Evolutionary conservation across 1,139 yeast species (phyloP).

Genomic region (Torulaspora pretoriensis): DNA sequence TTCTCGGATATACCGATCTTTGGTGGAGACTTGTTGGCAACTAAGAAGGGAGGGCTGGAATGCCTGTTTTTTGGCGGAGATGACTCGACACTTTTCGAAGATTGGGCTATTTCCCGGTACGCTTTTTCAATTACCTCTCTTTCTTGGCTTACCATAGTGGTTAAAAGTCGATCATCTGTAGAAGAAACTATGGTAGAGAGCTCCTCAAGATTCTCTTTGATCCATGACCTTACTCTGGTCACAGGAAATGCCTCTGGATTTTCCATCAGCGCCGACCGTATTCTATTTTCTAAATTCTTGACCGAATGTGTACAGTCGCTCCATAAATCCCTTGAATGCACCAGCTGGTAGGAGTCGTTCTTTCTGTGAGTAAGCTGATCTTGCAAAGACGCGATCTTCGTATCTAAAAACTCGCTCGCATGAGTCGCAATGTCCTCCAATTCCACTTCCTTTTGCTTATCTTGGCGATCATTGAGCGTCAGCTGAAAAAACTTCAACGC

Average conservation of each 20-base stretch:
- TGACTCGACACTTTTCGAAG: not conserved
- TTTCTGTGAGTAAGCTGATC: slow-evolving; percentile 27
- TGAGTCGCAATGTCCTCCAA: slow-evolving; percentile 18
- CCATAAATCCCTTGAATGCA: slow-evolving; percentile 25
- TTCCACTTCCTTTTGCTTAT: slow-evolving; percentile 5
- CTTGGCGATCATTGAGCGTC: slow-evolving; percentile 6
- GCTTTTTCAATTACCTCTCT: slow-evolving; percentile 24
- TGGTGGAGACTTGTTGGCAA: slow-evolving; percentile 33
- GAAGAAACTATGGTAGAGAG: slow-evolving; percentile 14
- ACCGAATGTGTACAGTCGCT: slow-evolving; percentile 21
- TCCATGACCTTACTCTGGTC: slow-evolving; percentile 12
- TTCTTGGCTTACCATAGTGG: slow-evolving; percentile 22
- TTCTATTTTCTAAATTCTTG: slow-evolving; percentile 21
- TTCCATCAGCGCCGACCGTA: slow-evolving; percentile 13
- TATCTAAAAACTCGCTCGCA: slow-evolving; percentile 20
- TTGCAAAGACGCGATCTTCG: slow-evolving; percentile 18
- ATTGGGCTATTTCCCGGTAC: slow-evolving; percentile 15
- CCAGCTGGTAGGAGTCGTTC: slow-evolving; percentile 19
- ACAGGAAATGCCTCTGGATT: slow-evolving; percentile 8
- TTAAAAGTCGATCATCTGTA: slow-evolving; percentile 12
- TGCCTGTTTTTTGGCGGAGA: slow-evolving; percentile 10
- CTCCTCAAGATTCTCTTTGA: slow-evolving; percentile 14
- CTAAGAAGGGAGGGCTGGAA: slow-evolving; percentile 19
- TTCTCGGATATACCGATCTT: slow-evolving; percentile 29
- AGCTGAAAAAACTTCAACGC: slow-evolving; percentile 9